Conservation (phyloP, 176 grass and related monocot genomes). For the Hsuehochloa calcarea region DNA sequence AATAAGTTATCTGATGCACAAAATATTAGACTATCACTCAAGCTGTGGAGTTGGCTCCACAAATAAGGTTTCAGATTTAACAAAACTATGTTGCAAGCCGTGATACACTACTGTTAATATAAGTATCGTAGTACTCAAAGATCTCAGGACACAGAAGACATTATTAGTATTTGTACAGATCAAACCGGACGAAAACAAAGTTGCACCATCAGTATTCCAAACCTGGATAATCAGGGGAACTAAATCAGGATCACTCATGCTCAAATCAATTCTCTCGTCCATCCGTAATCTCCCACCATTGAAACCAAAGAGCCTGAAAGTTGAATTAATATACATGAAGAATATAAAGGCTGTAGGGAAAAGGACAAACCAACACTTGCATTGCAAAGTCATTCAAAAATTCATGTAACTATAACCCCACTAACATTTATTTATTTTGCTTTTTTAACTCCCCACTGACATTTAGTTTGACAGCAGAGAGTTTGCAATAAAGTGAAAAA, state of each 20-base stretch:
- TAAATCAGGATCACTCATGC: conserved; percentile 99
- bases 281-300: conserved; percentile 87
- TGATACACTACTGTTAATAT: not conserved
- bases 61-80: conserved; percentile 9
- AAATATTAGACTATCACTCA: conserved; percentile 17
- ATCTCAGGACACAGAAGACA: not conserved
- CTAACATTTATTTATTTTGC: not conserved
- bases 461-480: not conserved
- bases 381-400: not conserved
- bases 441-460: not conserved
- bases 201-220: not conserved
- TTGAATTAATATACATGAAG: conserved; percentile 16
- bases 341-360: conserved; percentile 25
- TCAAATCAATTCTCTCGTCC: conserved; percentile 96
- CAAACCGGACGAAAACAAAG: not conserved
- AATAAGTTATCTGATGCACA: not conserved
- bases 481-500: not conserved
- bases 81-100: not conserved
- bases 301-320: conserved; percentile 85
- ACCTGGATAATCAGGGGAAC: conserved; percentile 98
- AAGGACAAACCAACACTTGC: not conserved
- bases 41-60: not conserved
- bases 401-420: not conserved
- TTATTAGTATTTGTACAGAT: conserved; percentile 1
- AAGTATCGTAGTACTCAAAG: not conserved